Conservation (phyloP, 2,329 filamentous ascomycete species). For the Pseudogymnoascus sp. region DNA sequence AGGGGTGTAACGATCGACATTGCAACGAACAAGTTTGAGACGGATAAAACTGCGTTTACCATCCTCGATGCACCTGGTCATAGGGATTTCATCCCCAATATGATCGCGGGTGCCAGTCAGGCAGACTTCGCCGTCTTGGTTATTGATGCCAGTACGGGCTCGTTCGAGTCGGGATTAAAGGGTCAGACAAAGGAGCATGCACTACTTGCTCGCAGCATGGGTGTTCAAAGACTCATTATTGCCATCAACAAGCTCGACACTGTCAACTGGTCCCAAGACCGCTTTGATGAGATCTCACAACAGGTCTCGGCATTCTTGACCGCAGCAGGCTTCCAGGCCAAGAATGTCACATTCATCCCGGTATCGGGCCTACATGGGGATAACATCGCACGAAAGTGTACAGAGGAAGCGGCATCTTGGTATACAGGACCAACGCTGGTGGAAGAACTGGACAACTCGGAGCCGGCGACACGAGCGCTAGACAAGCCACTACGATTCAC, state of each 20-base stretch:
- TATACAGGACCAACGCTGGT: constrained; percentile 73
- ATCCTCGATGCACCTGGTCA: constrained; percentile 94
- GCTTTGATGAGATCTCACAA: constrained; percentile 77
- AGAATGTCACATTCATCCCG: constrained; percentile 79
- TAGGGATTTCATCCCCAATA: constrained; percentile 93
- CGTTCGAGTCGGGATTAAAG: constrained; percentile 86
- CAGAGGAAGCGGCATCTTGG: constrained; percentile 58
- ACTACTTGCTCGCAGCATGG: constrained; percentile 79
- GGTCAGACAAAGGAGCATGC: constrained; percentile 95
- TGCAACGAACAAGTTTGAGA: constrained; percentile 90
- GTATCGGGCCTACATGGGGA: constrained; percentile 84
- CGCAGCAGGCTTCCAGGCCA: constrained; percentile 70
- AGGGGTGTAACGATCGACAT: constrained; percentile 95
- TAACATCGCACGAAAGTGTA: constrained; percentile 61
- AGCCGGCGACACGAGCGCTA: constrained; percentile 61
- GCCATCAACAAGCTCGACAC: constrained; percentile 94
- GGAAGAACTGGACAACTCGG: constrained; percentile 75
- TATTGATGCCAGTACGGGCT: constrained; percentile 81
- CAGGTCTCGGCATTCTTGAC: constrained; percentile 78
- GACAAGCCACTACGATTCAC: constrained; percentile 77
- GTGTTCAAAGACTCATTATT: constrained; percentile 78
- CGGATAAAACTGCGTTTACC: constrained; percentile 76
- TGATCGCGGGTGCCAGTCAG: constrained; percentile 95
- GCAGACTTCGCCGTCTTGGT: constrained; percentile 94
- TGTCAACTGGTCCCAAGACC: constrained; percentile 69